Evolutionary conservation across 108 stramenopile genomes (phyloP).

Genomic region (Aurantiochytrium sp.): DNA sequence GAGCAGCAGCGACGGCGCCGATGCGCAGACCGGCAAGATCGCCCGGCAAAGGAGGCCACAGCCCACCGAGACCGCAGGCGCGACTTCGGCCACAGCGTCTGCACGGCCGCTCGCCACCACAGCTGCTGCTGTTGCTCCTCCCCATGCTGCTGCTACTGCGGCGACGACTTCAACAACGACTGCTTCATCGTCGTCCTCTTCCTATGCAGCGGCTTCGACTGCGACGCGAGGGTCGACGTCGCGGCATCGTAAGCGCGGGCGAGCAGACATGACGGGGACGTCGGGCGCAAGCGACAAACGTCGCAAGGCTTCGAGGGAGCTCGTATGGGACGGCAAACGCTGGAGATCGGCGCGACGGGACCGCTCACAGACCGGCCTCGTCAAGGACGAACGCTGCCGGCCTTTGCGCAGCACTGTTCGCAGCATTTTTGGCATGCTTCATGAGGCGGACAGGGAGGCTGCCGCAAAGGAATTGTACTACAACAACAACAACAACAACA

Average conservation of each 20-base stretch:
- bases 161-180: no score
- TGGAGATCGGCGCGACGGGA: background rate
- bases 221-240: background rate
- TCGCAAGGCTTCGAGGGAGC: background rate
- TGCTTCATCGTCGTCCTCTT: no score
- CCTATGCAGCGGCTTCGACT: no score
- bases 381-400: background rate
- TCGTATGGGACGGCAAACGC: background rate
- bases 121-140: no score
- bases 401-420: background rate
- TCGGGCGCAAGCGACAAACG: background rate
- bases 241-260: background rate
- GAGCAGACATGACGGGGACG: background rate
- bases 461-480: background rate
- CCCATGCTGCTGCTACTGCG: no score
- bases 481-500: background rate
- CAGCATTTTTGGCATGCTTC: background rate
- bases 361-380: background rate
- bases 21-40: background rate
- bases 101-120: no score
- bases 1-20: background rate
- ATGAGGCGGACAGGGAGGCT: background rate
- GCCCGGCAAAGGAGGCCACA: no score
- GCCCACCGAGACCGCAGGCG: no score
- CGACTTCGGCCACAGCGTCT: no score